Evolutionary conservation across 1,284 basidiomycete genomes (phyloP).

Genomic region (Boletus smithii): DNA sequence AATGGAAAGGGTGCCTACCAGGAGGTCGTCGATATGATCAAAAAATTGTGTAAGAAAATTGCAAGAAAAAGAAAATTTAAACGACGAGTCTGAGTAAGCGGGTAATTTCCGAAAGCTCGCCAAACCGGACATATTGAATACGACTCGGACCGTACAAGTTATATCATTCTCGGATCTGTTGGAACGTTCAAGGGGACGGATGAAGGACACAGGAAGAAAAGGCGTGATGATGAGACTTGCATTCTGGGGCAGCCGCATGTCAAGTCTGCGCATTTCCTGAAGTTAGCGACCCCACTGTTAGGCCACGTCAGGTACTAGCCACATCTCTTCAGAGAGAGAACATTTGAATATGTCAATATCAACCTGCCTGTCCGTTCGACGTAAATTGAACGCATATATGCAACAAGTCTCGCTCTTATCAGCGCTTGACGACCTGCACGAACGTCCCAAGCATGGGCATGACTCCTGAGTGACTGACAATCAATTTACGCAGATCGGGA

Average conservation of each 20-base stretch:
- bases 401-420: conserved; percentile 4
- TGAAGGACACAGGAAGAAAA: conserved; percentile 5
- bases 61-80: neutral
- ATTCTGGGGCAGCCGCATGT: conserved; percentile 32
- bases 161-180: conserved; percentile 5
- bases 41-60: conserved; percentile 14
- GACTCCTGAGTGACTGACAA: conserved; percentile 7
- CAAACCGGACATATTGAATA: conserved; percentile 2
- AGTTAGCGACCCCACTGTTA: neutral
- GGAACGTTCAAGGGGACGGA: conserved; percentile 28
- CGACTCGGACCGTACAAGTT: conserved; percentile 1
- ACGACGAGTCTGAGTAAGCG: conserved; percentile 2
- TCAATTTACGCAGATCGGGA: conserved; percentile 12
- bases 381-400: conserved; percentile 20
- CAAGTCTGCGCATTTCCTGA: conserved; percentile 1
- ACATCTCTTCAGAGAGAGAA: conserved; percentile 6
- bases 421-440: conserved; percentile 1
- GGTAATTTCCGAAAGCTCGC: conserved; percentile 1
- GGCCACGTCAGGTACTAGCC: conserved; percentile 7
- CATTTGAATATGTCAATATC: conserved; percentile 10
- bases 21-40: conserved; percentile 1
- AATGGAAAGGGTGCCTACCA: conserved; percentile 6
- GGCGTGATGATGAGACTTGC: conserved; percentile 4
- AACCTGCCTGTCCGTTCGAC: conserved; percentile 12
- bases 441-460: neutral